Evolutionary conservation across 108 stramenopile species (phyloP), one percentile per base, ranked within the genome.

Genomic region (Pinguiococcus pyrenoidosus): DNA sequence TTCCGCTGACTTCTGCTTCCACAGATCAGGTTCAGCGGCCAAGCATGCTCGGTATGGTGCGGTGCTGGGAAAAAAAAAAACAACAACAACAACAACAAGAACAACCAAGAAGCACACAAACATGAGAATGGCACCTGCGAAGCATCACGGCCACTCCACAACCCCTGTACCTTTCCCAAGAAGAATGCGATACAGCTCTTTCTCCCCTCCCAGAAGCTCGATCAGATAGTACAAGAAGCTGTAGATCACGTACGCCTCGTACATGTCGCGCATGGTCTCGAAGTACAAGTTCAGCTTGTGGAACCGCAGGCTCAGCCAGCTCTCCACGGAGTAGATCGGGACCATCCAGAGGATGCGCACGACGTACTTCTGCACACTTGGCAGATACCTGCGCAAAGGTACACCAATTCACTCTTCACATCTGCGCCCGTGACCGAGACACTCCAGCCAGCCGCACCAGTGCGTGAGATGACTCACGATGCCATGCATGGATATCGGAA

Each of bases 231-330:
- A 85, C 37, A 87, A 60, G 59, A 95, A 95, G 59, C 75, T 73
- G 51, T 84, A 90, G 2, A 95, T 70, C 18, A 91, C 87, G 62
- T 83, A 95, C 6, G 81, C 72, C 66, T 95, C 92, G 54, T 93
- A 93, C 41, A 64, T 72, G 52, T 83, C 82, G 34, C 81, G 37
- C 1, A 79, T n/a, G 12, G 73, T 65, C 54, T 87, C 85, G 41
- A 92, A 76, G 62, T 84, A 86, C 30, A 77, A 29, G 3, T 58
- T 39, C 8, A 69, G 23, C 3, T 54, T 46, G 17, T 35, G 24
- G 30, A 56, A 55, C 14, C 92, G 62, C 37, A 84, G 56, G 10
- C 82, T 81, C 2, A 90, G 68, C 92, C 92, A 95, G 18, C 74
- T 76, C 59, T 84, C 83, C 32, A 92, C 72, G 14, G 78, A 54